Base-by-base conservation (phyloP, 768 basidiomycete genomes). In the Russula sp. region DNA sequence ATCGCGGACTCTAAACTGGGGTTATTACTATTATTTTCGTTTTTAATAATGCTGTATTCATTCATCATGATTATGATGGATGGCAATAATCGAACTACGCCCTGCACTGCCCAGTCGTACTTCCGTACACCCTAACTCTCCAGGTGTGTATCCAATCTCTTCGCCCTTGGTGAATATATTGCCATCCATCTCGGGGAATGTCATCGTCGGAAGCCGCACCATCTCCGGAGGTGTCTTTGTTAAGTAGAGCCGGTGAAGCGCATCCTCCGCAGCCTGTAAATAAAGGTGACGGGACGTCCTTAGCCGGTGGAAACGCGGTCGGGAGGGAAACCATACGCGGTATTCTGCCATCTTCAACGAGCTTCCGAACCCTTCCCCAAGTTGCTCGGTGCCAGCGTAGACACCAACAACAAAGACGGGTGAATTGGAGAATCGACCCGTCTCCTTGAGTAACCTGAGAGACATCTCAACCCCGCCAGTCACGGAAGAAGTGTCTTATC, bases 331-430 rank as follows among this genome's bases (percentile, higher is more conserved):
- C 22, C 66, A 57, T 74, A 93, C 94, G 61, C 96, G 80, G 76
- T 84, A 95, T 75, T 98, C 94, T 16, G 94, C 94, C 96, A 98
- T 98, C 73, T 84, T 87, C 59, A 98, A 76, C 3, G 91, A 94
- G 68, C 85, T 88, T 57, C 97, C 97, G 71, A 95, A 93, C 14
- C 95, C 94, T 75, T 99, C 95, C 6, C 95, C 93, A 2, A 99
- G 83, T 74, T 97, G 84, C 72, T 84, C 91, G 62, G 75, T 79
- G 45, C 86, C 93, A 27, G 86, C 91, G 73, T 84, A 98, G 63
- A 97, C 88, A 18, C 94, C 97, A n/a, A 96, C 88, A n/a, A 97
- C 89, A 73, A 89, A 99, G 44, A 95, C 82, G 1, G 97, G 95
- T 3, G 93, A 87, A 68, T 91, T 90, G 1, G 92, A 89, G 68